Evolutionary conservation across 257 asterid genomes (phyloP).

Genomic region (Lithospermum erythrorhizon): DNA sequence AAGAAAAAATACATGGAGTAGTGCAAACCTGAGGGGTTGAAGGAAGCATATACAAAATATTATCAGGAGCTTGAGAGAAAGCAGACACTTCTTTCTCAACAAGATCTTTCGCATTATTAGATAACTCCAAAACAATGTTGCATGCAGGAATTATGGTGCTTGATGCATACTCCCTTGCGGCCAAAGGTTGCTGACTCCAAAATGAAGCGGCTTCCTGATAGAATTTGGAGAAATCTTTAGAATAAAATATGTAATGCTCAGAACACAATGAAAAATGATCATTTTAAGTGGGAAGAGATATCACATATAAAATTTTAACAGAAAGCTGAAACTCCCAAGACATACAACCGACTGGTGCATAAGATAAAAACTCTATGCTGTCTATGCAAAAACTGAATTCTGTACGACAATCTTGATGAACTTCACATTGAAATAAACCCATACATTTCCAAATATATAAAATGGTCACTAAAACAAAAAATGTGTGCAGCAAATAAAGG

Average conservation of each 20-base stretch:
- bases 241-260: constrained; percentile 5
- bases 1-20: not conserved
- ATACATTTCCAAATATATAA: not conserved
- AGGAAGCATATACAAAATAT: constrained; percentile 92
- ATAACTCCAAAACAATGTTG: constrained; percentile 59
- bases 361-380: not conserved
- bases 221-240: constrained; percentile 8
- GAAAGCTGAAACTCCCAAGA: not conserved
- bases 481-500: not conserved
- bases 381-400: not conserved
- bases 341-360: not conserved
- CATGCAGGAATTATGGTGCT: constrained; percentile 90
- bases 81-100: constrained; percentile 85
- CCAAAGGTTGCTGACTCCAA: constrained; percentile 97
- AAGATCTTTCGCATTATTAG: constrained; percentile 73
- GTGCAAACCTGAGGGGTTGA: constrained; percentile 83
- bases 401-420: not conserved
- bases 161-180: constrained; percentile 85
- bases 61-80: constrained; percentile 82
- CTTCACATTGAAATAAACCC: not conserved
- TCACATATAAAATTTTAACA: not conserved
- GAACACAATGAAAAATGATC: not conserved
- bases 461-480: not conserved
- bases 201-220: constrained; percentile 90
- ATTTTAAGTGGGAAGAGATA: not conserved